phyloP scores from a whole-genome alignment of 352 stramenopile genomes.

The Phytopythium boreale region DNA sequence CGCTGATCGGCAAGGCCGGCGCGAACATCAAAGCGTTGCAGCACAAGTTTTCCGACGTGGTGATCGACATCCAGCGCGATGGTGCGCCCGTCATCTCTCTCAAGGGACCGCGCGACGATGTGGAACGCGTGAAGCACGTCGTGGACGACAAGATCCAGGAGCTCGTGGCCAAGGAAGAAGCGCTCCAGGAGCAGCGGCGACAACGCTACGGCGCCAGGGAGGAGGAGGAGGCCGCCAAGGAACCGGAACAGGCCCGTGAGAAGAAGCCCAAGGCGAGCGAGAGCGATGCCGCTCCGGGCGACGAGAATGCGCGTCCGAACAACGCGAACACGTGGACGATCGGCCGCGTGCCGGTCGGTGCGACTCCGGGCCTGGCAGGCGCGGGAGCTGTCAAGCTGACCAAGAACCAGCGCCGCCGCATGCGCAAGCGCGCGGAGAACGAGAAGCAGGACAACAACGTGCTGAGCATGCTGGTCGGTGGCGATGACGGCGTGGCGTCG shows the following conservation, averaged over 20 bases:
- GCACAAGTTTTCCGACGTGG: constrained; percentile 52
- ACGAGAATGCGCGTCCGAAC: constrained; percentile 36
- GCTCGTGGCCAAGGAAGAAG: constrained; percentile 45
- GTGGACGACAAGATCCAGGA: constrained; percentile 77
- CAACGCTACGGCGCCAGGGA: constrained; percentile 24
- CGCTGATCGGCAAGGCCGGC: constrained; percentile 76
- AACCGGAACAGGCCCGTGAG: constrained; percentile 10
- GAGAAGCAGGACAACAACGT: constrained; percentile 57
- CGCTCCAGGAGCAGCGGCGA: constrained; percentile 33
- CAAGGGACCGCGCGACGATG: constrained; percentile 47
- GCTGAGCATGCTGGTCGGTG: constrained; percentile 55
- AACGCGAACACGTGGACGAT: constrained; percentile 10
- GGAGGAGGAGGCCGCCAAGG: constrained; percentile 34
- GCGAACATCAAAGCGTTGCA: constrained; percentile 73
- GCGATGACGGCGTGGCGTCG: constrained; percentile 7
- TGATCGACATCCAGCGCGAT: constrained; percentile 61
- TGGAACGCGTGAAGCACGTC: constrained; percentile 48
- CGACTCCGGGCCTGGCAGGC: constrained; percentile 22
- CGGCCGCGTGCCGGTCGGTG: constrained; percentile 29
- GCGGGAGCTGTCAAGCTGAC: constrained; percentile 45
- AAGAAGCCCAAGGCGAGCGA: constrained; percentile 24
- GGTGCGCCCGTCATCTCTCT: constrained; percentile 46
- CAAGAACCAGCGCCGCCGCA: constrained; percentile 78
- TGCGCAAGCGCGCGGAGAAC: constrained; percentile 78
- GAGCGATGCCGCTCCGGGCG: constrained; percentile 7